Base-by-base conservation (phyloP, 371 early-diverging fungal species). In the Entomophthora muscae region DNA sequence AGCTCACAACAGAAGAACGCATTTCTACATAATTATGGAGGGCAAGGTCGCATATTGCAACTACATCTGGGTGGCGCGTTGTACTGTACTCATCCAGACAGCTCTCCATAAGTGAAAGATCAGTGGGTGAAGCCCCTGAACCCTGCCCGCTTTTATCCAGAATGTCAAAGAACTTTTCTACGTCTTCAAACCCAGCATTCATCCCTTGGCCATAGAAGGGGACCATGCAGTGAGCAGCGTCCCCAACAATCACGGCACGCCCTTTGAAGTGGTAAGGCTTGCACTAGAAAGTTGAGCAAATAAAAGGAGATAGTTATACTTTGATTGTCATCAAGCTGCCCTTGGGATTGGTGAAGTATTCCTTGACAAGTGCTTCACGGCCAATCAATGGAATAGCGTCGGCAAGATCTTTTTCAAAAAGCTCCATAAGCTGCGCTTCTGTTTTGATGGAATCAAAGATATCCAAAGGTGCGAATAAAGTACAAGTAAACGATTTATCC, bases 171-270 rank as follows among this genome's bases (percentile, higher is more conserved):
- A 98, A 76, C 22, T 83, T 81, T 51, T 83, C 76, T 21, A 90
- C 80, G 66, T 98, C 98, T 70, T 98, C 93, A 66, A 98, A 93
- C 0, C 98, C 98, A 73, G 93, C 91, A 72, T 98, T 98, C 96
- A 98, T 94, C 1, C 98, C 98, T 67, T 93, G 89, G 3, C 89
- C 91, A 57, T 88, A 97, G 68, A 98, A 98, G 3, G 98, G 98
- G 0, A 98, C 96, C 94, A 95, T 95, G 27, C 92, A 89, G 69
- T 98, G 98, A 0, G 98, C 94, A 0, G 98, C 93, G 70, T 98
- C 98, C 28, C 98, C 98, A 33, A 98, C 68, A 32, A 95, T 85
- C 13, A 96, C 76, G 0, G 77, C 82, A 7, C 77, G 79, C 61
- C 84, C 78, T 53, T 79, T 73, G 72, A 86, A 85, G 64, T 93